Evolutionary conservation across 2,329 filamentous ascomycete species (phyloP).

Genomic region (Chaetomiaceae sp.): DNA sequence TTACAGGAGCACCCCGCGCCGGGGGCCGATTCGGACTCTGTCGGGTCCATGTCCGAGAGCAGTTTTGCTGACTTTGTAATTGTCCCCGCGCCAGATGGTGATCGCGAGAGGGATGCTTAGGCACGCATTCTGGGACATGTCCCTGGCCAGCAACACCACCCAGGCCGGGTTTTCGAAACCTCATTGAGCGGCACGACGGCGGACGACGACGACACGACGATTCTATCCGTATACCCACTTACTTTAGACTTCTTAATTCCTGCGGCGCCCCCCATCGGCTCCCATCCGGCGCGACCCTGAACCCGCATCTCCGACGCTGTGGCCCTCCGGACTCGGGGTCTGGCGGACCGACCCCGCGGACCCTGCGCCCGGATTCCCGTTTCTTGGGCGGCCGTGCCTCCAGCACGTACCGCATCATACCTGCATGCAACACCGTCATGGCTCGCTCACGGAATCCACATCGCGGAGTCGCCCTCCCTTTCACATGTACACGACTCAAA

Average conservation of each 20-base stretch:
- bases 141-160: neutral
- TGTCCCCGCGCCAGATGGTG: constrained; percentile 40
- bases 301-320: neutral
- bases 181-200: neutral
- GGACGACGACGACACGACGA: constrained; percentile 8
- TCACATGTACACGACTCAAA: no score
- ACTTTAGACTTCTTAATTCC: constrained; percentile 9
- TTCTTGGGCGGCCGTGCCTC: neutral
- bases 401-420: neutral
- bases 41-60: constrained; percentile 30
- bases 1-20: neutral
- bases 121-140: neutral
- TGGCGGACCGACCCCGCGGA: neutral
- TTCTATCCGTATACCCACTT: constrained; percentile 9
- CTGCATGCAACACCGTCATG: neutral
- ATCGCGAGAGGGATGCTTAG: constrained; percentile 37
- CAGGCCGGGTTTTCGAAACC: constrained; percentile 5
- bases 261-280: neutral
- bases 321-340: neutral
- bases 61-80: constrained; percentile 41
- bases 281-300: neutral
- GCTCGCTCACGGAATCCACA: neutral
- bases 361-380: neutral
- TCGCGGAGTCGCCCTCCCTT: neutral
- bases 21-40: constrained; percentile 21